Evolutionary conservation across 2,329 filamentous ascomycete species (phyloP), one percentile per base, ranked within the genome.

Genomic region (Periglandula ipomoeae): DNA sequence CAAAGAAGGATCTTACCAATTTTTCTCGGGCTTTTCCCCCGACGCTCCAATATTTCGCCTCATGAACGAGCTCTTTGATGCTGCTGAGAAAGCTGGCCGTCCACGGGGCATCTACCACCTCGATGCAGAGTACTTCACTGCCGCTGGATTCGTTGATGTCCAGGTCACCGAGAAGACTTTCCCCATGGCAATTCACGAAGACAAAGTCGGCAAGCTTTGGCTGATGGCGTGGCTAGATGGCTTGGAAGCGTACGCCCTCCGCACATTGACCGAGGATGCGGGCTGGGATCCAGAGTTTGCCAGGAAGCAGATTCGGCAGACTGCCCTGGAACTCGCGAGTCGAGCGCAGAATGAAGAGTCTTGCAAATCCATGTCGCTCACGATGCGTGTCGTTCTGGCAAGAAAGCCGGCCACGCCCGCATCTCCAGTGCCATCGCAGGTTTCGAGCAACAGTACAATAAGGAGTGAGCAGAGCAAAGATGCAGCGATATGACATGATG

Each of bases 141-240:
- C 73, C 11, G 68, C 70, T 8, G 76, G 76, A 4, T 79, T 79
- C 48, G 71, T 73, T 26, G 74, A 78, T 43, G 68, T 78, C 13
- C 64, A 68, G 47, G 61, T 72, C 26, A 70, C 65, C 3, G 69
- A 75, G 48, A 71, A 74, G 53, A 65, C 67, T 13, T 70, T 79
- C 30, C 74, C 73, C 4, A 66, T 79, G 26, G 68, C 66, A 7
- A 52, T 71, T 35, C 69, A 71, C 46, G 69, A 72, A 35, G 62
- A 61, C 44, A 69, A 67, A 7, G 71, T 71, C 3, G 74, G 75
- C 37, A 76, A 75, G 53, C 70, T 78, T 44, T 79, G 74, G 74
- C 64, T 79, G 27, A 70, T 78, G 22, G 67, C 70, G 2, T 69
- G 73, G 50, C 62, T 79, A 27, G 74, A 78, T 48, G 69, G 70